Conservation (phyloP, 139 green algal genomes). For the Pleodorina starrii region DNA sequence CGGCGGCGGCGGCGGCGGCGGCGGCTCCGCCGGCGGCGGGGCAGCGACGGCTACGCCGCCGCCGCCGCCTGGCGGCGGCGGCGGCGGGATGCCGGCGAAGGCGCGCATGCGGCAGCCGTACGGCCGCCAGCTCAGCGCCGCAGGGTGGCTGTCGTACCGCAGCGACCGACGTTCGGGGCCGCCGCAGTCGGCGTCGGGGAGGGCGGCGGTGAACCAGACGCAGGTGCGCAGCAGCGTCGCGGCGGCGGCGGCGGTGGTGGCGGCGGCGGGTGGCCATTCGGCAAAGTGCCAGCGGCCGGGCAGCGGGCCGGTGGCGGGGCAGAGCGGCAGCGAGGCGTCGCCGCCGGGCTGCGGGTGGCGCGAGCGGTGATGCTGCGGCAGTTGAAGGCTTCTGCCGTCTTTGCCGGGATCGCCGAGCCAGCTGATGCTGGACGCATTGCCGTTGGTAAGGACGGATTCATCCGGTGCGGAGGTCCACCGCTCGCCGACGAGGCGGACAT, state of each 20-base stretch:
- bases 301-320: background rate
- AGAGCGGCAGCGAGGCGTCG: conserved; percentile 11
- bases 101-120: conserved; percentile 16
- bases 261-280: background rate
- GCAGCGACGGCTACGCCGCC: background rate
- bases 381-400: too few species aligned
- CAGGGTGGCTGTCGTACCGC: background rate
- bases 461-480: background rate
- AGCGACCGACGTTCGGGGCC: background rate
- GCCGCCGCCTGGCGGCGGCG: background rate
- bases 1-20: background rate
- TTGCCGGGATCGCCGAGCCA: too few species aligned
- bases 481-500: background rate
- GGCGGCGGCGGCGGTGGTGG: background rate
- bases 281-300: conserved; percentile 22
- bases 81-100: background rate
- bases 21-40: background rate
- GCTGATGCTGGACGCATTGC: background rate
- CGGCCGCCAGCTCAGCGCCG: conserved; percentile 10
- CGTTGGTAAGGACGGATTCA: background rate
- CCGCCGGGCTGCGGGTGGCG: background rate
- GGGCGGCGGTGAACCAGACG: conserved; percentile 2
- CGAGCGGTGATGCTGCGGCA: background rate
- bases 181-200: background rate
- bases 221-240: conserved; percentile 27